These are phyloP conservation scores for Fusarium newnesense DNA, from an alignment of 2,329 filamentous ascomycete genomes.

Conservation along the genomic window DNA sequence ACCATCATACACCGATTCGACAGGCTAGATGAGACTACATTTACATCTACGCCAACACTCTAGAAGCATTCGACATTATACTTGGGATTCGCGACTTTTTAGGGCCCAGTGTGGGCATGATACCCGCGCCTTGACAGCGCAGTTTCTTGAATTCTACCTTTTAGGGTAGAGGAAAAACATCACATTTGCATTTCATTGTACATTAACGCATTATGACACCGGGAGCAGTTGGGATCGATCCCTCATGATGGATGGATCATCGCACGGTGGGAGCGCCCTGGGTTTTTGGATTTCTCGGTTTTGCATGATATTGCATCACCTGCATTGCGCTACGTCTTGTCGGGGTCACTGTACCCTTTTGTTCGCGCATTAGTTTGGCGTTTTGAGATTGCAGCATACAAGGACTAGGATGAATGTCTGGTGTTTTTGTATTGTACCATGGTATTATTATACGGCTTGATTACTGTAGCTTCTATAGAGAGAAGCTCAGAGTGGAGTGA, in stretches of 20 bases:
- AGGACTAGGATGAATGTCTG: slow-evolving; percentile 31
- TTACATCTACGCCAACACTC: slow-evolving; percentile 17
- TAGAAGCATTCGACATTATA: slow-evolving; percentile 26
- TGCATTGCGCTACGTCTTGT: slow-evolving; percentile 26
- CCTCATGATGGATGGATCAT: slow-evolving; percentile 35
- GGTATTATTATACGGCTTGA: slow-evolving; percentile 31
- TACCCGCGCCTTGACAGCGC: slow-evolving; percentile 45
- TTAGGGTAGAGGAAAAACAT: slow-evolving; percentile 14
- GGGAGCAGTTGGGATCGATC: slow-evolving; percentile 27
- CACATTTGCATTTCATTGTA: slow-evolving; percentile 38
- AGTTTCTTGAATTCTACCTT: slow-evolving; percentile 28
- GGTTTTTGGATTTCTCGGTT: slow-evolving; percentile 38
- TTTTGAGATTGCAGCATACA: slow-evolving; percentile 34
- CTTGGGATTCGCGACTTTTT: slow-evolving; percentile 38
- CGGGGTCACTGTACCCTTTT: slow-evolving; percentile 7
- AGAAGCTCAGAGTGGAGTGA: slow-evolving; percentile 29
- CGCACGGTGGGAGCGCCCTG: slow-evolving; percentile 33
- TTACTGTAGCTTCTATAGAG: slow-evolving; percentile 21
- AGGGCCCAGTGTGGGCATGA: slow-evolving; percentile 44
- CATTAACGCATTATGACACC: slow-evolving; percentile 44
- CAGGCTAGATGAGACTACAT: slow-evolving; percentile 6
- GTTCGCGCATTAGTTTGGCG: slow-evolving; percentile 34
- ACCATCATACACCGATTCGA: slow-evolving; percentile 8
- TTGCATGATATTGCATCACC: slow-evolving; percentile 32
- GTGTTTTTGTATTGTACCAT: slow-evolving; percentile 34